A percentile compares a stretch with the other conserved stretches of the same genome.
These are phyloP conservation scores for Fraxinus latifolia DNA, from an alignment of 305 asterid species.

Conservation along the genomic window DNA sequence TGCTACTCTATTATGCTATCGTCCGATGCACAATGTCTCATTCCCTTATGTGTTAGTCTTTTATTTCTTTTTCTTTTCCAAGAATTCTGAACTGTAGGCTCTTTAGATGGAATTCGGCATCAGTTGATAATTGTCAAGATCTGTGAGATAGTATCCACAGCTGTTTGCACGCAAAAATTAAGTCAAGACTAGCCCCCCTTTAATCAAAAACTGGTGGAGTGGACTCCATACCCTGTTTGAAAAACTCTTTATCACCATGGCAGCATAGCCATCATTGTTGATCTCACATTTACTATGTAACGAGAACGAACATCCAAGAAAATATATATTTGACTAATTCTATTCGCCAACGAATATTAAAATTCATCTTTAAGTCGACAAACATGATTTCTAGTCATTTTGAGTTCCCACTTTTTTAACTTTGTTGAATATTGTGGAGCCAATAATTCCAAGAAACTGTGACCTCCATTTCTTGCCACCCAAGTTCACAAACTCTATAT, in stretches of 20 bases:
- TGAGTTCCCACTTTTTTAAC: not conserved
- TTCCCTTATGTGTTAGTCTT: not conserved
- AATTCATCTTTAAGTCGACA: not conserved
- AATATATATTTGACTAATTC: slow-evolving; percentile 2
- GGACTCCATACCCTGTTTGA: too few species aligned
- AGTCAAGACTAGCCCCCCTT: too few species aligned
- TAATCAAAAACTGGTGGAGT: too few species aligned
- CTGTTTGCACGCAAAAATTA: too few species aligned
- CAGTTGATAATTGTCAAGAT: not conserved
- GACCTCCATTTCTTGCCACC: slow-evolving; percentile 19
- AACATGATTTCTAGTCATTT: not conserved
- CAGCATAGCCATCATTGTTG: slow-evolving; percentile 1
- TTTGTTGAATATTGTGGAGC: not conserved
- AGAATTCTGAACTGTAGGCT: not conserved
- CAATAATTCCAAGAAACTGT: not conserved
- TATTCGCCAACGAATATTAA: not conserved
- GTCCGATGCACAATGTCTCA: too few species aligned
- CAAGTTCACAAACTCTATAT: slow-evolving; percentile 23
- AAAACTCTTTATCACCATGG: not conserved
- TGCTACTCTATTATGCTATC: too few species aligned
- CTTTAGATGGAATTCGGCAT: not conserved
- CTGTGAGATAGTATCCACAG: too few species aligned
- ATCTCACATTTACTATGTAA: not conserved
- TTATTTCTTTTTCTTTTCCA: not conserved
- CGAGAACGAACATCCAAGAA: not conserved